Base-by-base conservation (phyloP, 768 basidiomycete genomes). In the Fomitopsis serialis region DNA sequence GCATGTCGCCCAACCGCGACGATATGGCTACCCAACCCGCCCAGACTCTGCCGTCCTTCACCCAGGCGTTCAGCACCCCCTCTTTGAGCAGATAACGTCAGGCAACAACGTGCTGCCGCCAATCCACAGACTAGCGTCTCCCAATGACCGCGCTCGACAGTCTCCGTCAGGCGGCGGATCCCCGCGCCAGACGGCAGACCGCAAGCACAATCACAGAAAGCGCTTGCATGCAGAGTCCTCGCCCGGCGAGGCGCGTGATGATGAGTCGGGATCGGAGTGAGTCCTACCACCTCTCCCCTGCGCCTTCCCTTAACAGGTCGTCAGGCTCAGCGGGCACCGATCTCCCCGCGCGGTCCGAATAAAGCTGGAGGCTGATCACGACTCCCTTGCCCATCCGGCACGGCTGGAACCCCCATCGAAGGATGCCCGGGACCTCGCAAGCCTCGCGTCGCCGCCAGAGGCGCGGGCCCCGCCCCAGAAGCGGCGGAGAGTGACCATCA, bases 21-120 rank as follows among this genome's bases (percentile, higher is more conserved):
- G 69, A 62, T 68, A 71, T 78, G 68, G 72, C 73, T 45, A 72
- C 74, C 42, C 77, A 74, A 60, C 67, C 71, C 56, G 70, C 74
- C 56, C 84, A 83, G 66, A 84, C 87, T 10, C 80, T 91, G 36
- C 89, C 89, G 37, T 86, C 89, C 42, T 91, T 91, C 68, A 82
- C 84, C 1, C 84, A 87, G 71, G 80, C 89, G 0, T 91, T 91
- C 71, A 80, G 77, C 65, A 72, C 61, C 48, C 77, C 78, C 1
- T 81, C 82, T 6, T 69, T 87, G 51, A 72, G 66, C 68, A 75
- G 69, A 54, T 82, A 21, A 67, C 78, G 1, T 66, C 73, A 34
- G 70, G 71, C 52, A 79, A 70, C 68, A 84, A 82, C 66, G 70
- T 66, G 40, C 73, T 89, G 2, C 86, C 87, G 11, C 87, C 85